Percentiles rank a stretch among this genome's conserved stretches.
phyloP scores from a whole-genome alignment of 305 asterid species.

The Ilex paraguariensis region DNA sequence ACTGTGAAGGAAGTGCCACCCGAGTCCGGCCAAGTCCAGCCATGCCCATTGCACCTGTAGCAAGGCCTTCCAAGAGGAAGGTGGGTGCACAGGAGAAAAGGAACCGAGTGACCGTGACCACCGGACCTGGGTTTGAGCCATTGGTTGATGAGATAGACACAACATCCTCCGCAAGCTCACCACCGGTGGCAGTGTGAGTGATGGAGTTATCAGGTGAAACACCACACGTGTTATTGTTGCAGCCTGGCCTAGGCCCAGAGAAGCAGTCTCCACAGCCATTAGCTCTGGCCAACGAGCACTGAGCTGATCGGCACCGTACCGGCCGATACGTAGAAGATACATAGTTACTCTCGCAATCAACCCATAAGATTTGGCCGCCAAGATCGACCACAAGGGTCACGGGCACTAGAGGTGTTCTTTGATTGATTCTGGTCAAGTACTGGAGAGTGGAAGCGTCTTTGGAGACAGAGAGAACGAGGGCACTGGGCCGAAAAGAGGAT shows the following conservation, averaged over 20 bases:
- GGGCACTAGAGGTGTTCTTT: slow-evolving; percentile 9
- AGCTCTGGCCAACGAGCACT: slow-evolving; percentile 39
- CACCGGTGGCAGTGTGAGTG: slow-evolving; percentile 9
- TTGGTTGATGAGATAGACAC: slow-evolving; percentile 35
- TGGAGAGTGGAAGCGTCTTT: slow-evolving; percentile 16
- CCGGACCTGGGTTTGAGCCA: slow-evolving; percentile 36
- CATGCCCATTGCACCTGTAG: slow-evolving; percentile 38
- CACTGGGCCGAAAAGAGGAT: not conserved
- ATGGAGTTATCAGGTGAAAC: slow-evolving; percentile 10
- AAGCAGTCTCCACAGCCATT: slow-evolving; percentile 27
- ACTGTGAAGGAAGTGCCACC: slow-evolving; percentile 44
- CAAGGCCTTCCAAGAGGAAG: slow-evolving; percentile 41
- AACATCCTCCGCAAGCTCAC: slow-evolving; percentile 15
- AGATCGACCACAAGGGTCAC: slow-evolving; percentile 15
- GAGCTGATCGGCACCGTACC: slow-evolving; percentile 13
- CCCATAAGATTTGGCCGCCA: slow-evolving; percentile 17
- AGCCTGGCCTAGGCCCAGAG: slow-evolving; percentile 18
- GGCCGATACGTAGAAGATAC: slow-evolving; percentile 13
- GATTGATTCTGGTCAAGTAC: slow-evolving; percentile 12
- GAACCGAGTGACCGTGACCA: slow-evolving; percentile 29
- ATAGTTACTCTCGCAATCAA: slow-evolving; percentile 16
- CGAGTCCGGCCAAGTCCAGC: slow-evolving; percentile 53
- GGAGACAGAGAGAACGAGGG: slow-evolving; percentile 5
- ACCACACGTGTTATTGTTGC: slow-evolving; percentile 16
- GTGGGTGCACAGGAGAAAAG: slow-evolving; percentile 45